A percentile compares a stretch with the other conserved stretches of the same genome.
These are phyloP conservation scores for Aspergillus bertholletiae DNA, from an alignment of 495 filamentous ascomycete species.

Conservation along the genomic window DNA sequence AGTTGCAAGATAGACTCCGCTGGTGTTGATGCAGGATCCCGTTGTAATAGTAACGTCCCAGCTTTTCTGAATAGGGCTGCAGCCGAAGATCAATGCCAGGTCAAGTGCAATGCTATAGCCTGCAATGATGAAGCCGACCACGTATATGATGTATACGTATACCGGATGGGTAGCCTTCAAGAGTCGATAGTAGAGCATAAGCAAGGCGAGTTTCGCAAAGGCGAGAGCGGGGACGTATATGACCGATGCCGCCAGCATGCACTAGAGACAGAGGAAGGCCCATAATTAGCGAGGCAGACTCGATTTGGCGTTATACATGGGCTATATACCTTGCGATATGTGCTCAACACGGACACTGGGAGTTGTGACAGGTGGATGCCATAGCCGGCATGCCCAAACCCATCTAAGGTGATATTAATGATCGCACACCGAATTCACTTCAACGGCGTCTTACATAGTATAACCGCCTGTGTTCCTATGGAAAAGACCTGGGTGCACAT, in stretches of 20 bases:
- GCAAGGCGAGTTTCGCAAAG: slow-evolving; percentile 27
- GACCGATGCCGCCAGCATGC: slow-evolving; percentile 21
- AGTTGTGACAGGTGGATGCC: slow-evolving; percentile 17
- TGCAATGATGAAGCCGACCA: slow-evolving; percentile 17
- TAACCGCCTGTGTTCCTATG: slow-evolving; percentile 15
- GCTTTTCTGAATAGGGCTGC: slow-evolving; percentile 29
- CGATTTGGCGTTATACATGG: background rate
- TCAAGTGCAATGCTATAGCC: slow-evolving; percentile 27
- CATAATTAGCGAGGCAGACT: background rate
- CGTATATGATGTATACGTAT: slow-evolving; percentile 16
- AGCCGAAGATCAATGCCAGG: slow-evolving; percentile 36
- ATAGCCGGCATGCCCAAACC: slow-evolving; percentile 8
- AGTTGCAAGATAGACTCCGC: slow-evolving; percentile 30
- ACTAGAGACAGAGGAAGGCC: slow-evolving; percentile 3
- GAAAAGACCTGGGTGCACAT: slow-evolving; percentile 16
- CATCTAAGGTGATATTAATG: background rate
- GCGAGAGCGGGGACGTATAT: slow-evolving; percentile 32
- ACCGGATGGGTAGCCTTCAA: slow-evolving; percentile 10
- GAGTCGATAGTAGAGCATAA: slow-evolving; percentile 30
- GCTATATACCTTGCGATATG: slow-evolving; percentile 1
- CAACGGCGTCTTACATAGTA: slow-evolving; percentile 17
- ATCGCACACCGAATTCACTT: background rate
- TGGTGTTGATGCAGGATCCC: slow-evolving; percentile 31
- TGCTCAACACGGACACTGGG: background rate
- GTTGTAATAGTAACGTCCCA: slow-evolving; percentile 25